A percentile compares a stretch with the other conserved stretches of the same genome.
Conservation (phyloP, 768 basidiomycete species). For the Psilocybe cubensis region DNA sequence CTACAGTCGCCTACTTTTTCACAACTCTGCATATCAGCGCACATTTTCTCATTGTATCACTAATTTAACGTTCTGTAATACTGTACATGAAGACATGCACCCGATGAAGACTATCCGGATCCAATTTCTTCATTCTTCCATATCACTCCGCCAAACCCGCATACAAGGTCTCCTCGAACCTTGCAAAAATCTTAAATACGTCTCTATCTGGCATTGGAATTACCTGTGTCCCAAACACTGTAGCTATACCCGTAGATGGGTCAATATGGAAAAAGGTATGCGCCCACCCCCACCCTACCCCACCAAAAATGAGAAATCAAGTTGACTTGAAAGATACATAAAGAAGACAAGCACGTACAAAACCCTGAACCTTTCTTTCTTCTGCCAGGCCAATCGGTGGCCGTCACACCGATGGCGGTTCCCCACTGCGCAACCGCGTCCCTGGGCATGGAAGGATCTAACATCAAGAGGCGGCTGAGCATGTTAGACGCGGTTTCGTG, state of each 20-base stretch:
- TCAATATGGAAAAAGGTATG: neutral
- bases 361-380: neutral
- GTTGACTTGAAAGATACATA: neutral
- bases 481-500: neutral
- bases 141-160: neutral
- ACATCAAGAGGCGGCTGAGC: neutral
- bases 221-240: neutral
- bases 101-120: no score
- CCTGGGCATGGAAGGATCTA: neutral
- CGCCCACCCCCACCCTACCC: neutral
- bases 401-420: neutral
- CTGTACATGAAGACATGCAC: neutral
- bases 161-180: neutral
- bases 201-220: constrained; percentile 5
- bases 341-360: neutral
- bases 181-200: constrained; percentile 1
- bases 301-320: neutral
- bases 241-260: neutral
- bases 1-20: neutral
- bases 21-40: neutral
- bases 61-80: constrained; percentile 2
- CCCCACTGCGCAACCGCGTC: neutral
- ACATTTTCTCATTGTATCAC: neutral
- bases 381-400: neutral
- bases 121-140: no score